Percentiles rank a stretch among this genome's conserved stretches.
phyloP scores from a whole-genome alignment of 176 grass and related monocot species.

The Oryza glaberrima region DNA sequence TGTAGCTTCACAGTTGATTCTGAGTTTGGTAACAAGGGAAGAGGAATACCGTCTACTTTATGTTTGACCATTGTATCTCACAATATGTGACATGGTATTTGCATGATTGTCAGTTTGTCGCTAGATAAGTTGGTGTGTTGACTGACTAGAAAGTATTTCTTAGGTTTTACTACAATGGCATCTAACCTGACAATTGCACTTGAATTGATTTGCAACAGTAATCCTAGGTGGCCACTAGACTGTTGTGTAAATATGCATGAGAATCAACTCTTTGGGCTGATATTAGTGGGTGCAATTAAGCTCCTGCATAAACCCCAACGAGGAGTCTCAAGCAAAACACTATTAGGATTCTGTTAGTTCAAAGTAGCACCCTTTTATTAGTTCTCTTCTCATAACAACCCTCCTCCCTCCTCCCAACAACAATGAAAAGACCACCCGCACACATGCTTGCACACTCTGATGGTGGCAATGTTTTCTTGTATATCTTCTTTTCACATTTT shows the following conservation, averaged over 20 bases:
- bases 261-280: not conserved
- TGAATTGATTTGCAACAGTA: slow-evolving; percentile 18
- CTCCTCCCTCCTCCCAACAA: not conserved
- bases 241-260: slow-evolving; percentile 9
- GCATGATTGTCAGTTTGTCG: not conserved
- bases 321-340: not conserved
- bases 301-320: not conserved
- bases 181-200: not conserved
- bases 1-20: slow-evolving; percentile 11
- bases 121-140: slow-evolving; percentile 8
- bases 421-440: not conserved
- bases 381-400: too few species aligned
- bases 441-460: not conserved
- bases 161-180: not conserved
- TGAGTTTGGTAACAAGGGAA: slow-evolving; percentile 9
- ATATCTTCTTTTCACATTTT: not conserved
- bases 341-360: not conserved
- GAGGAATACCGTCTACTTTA: not conserved
- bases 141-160: not conserved
- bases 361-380: not conserved
- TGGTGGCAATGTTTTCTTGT: not conserved
- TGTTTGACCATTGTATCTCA: not conserved
- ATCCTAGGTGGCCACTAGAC: not conserved
- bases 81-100: not conserved
- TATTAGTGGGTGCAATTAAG: slow-evolving; percentile 4